Evolutionary conservation across 352 stramenopile species (phyloP).

Genomic region (Detonula confervacea): DNA sequence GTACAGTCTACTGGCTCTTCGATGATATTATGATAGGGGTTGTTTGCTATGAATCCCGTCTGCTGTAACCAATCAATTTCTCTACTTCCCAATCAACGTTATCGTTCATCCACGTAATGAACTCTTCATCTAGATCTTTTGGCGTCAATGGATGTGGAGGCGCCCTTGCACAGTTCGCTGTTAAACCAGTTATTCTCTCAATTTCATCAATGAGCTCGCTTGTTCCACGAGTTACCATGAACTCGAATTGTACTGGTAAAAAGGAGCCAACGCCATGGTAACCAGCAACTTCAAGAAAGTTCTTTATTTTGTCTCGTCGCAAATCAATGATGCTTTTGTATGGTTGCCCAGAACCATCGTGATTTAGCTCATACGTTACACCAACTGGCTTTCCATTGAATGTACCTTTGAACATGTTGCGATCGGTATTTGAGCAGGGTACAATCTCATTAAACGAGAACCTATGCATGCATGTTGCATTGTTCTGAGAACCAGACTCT

Average conservation of each 20-base stretch:
- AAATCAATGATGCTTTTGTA: conserved; percentile 81
- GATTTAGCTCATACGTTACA: conserved; percentile 70
- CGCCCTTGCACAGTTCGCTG: conserved; percentile 58
- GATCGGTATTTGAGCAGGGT: conserved; percentile 28
- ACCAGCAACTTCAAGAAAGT: conserved; percentile 67
- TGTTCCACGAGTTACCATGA: conserved; percentile 70
- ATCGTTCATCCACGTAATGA: conserved; percentile 51
- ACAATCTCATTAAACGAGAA: conserved; percentile 44
- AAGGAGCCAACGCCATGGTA: conserved; percentile 63
- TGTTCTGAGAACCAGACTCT: conserved; percentile 19
- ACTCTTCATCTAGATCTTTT: conserved; percentile 42
- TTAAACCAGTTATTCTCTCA: conserved; percentile 62
- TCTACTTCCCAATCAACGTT: conserved; percentile 53
- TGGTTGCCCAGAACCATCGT: conserved; percentile 72
- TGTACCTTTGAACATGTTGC: conserved; percentile 37
- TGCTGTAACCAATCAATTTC: conserved; percentile 45
- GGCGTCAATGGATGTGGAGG: conserved; percentile 36
- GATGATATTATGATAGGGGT: too few relatives aligned
- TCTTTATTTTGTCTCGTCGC: conserved; percentile 76
- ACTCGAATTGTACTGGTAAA: conserved; percentile 77
- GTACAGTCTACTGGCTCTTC: too few relatives aligned
- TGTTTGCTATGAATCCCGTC: conserved; percentile 2
- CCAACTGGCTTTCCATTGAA: conserved; percentile 14
- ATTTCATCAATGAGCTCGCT: conserved; percentile 63
- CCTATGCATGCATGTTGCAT: conserved; percentile 38